phyloP scores from a whole-genome alignment of 257 asterid species.

The Scutellaria galericulata region DNA sequence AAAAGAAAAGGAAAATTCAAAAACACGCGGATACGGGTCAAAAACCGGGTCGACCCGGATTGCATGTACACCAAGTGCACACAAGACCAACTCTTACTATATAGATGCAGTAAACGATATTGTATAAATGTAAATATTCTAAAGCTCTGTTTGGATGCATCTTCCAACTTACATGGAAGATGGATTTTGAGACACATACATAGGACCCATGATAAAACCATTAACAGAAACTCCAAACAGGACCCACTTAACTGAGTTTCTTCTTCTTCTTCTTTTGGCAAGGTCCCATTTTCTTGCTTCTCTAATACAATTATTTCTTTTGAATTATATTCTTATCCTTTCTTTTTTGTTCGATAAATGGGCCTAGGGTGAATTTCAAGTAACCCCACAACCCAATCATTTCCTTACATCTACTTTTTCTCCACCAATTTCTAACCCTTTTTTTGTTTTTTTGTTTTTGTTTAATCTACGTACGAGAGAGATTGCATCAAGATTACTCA shows the following conservation, averaged over 20 bases:
- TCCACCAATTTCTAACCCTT: neutral
- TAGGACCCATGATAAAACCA: no score
- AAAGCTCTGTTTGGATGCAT: no score
- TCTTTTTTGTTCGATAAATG: neutral
- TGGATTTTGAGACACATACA: no score
- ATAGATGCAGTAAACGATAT: no score
- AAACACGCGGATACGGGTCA: no score
- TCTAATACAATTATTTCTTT: neutral
- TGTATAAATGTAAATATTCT: no score
- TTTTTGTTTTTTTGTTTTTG: neutral
- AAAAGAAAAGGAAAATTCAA: no score
- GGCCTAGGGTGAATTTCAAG: slow-evolving; percentile 41
- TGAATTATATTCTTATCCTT: neutral
- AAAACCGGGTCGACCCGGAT: no score
- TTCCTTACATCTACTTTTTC: slow-evolving; percentile 37
- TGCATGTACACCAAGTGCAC: no score
- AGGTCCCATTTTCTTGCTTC: neutral
- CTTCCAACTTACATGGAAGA: no score
- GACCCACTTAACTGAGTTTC: neutral
- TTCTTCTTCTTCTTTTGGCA: no score
- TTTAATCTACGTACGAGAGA: slow-evolving; percentile 32
- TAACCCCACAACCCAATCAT: slow-evolving; percentile 40
- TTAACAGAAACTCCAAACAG: neutral
- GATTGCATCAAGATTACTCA: slow-evolving; percentile 18
- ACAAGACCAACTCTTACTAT: no score